Percentiles rank a stretch among this genome's conserved stretches.
Evolutionary conservation across 2,329 filamentous ascomycete genomes (phyloP).

Genomic region (Zymoseptoria crescenta): DNA sequence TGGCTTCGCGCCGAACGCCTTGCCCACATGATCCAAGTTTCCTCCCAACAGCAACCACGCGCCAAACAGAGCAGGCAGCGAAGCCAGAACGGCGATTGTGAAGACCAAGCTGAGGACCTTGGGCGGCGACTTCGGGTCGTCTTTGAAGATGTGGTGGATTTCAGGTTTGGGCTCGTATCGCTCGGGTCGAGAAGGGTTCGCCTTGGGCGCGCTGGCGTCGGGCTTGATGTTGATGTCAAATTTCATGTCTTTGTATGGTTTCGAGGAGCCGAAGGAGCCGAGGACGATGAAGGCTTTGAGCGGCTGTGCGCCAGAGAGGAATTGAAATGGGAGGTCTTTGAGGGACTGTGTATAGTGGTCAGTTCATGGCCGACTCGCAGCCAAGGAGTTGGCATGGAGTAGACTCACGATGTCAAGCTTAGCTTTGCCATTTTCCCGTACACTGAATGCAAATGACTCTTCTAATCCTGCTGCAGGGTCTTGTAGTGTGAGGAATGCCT

Average conservation of each 20-base stretch:
- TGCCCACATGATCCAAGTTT: constrained; percentile 69
- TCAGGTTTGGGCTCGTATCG: constrained; percentile 78
- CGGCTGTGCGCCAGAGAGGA: constrained; percentile 59
- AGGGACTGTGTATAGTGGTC: constrained; percentile 54
- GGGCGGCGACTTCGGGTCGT: constrained; percentile 71
- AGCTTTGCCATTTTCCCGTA: constrained; percentile 84
- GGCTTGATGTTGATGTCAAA: constrained; percentile 65
- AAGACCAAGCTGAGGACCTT: constrained; percentile 74
- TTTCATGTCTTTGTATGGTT: constrained; percentile 57
- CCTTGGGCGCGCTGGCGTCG: constrained; percentile 54
- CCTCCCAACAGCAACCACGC: constrained; percentile 73
- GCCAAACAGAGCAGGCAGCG: constrained; percentile 65
- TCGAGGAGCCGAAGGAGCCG: constrained; percentile 72
- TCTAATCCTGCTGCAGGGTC: constrained; percentile 71
- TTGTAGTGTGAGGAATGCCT: constrained; percentile 79
- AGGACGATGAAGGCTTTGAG: constrained; percentile 76
- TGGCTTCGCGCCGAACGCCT: constrained; percentile 68
- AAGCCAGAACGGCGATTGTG: constrained; percentile 60
- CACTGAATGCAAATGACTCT: constrained; percentile 71
- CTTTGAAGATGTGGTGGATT: constrained; percentile 85
- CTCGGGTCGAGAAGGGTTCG: constrained; percentile 58
- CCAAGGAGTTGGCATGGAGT: neutral
- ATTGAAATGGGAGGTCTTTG: constrained; percentile 79
- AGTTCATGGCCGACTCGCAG: constrained; percentile 22
- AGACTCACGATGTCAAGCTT: constrained; percentile 70